These are phyloP conservation scores for Rhododendron henanense DNA, from an alignment of 148 eudicot species.

Conservation along the genomic window DNA sequence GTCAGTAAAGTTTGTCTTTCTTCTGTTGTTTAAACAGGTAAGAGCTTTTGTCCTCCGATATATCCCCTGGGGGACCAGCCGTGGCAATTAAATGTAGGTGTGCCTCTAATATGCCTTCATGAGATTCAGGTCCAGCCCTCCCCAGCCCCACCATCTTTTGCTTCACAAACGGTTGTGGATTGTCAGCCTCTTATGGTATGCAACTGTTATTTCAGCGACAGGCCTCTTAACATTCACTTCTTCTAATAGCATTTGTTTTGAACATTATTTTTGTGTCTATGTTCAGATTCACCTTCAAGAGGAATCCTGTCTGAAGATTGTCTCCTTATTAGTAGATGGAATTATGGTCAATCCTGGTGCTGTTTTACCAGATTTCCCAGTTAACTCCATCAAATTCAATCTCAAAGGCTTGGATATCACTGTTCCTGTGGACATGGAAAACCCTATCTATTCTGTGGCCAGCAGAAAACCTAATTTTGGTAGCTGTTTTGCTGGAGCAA, in stretches of 20 bases:
- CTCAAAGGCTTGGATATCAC: conserved; percentile 68
- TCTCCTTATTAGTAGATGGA: conserved; percentile 91
- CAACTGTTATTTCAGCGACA: conserved; percentile 2
- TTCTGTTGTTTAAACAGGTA: conserved; percentile 43
- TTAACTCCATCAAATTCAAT: conserved; percentile 60
- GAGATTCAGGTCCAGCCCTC: conserved; percentile 80
- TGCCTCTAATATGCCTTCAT: conserved; percentile 70
- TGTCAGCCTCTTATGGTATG: conserved; percentile 87
- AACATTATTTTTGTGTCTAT: conserved; percentile 11
- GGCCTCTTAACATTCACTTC: conserved; percentile 4
- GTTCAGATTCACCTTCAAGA: conserved; percentile 91
- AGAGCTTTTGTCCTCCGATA: conserved; percentile 81
- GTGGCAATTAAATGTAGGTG: conserved; percentile 48
- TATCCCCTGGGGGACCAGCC: conserved; percentile 64
- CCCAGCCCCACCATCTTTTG: conserved; percentile 74
- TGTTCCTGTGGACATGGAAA: conserved; percentile 61
- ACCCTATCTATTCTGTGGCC: conserved; percentile 16
- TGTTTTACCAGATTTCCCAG: conserved; percentile 63
- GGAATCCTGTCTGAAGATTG: conserved; percentile 89
- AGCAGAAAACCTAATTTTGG: conserved; percentile 22
- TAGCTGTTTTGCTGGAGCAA: conserved; percentile 68
- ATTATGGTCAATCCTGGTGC: conserved; percentile 56
- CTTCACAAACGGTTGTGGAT: conserved; percentile 68
- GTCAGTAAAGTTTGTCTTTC: conserved; percentile 11
- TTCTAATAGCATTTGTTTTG: not conserved